phyloP scores from a whole-genome alignment of 495 filamentous ascomycete species.

The Aspergillus indologenus region DNA sequence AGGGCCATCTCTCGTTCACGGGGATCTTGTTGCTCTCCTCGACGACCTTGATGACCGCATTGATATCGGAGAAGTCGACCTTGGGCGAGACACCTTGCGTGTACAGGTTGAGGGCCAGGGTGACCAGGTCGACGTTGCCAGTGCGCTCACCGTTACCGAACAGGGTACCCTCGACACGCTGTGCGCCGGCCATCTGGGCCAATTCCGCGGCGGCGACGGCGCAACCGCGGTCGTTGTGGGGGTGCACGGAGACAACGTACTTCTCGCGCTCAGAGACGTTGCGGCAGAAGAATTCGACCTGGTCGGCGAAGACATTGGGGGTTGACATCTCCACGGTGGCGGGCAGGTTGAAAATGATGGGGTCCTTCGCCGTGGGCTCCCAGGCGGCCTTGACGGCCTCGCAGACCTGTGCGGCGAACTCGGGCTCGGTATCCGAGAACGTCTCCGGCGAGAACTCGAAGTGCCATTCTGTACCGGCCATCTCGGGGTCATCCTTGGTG shows the following conservation, averaged over 20 bases:
- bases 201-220: constrained; percentile 85
- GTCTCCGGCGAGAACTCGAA: constrained; percentile 97
- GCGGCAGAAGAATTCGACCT: constrained; percentile 92
- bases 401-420: constrained; percentile 81
- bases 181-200: constrained; percentile 95
- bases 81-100: constrained; percentile 88
- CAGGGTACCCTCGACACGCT: constrained; percentile 90
- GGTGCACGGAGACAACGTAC: constrained; percentile 79
- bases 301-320: constrained; percentile 94
- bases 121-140: constrained; percentile 95
- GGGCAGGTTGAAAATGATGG: constrained; percentile 96
- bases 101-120: constrained; percentile 91
- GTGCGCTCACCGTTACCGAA: constrained; percentile 97
- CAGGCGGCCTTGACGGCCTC: constrained; percentile 96
- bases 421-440: constrained; percentile 86
- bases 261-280: constrained; percentile 77
- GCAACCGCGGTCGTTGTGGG: constrained; percentile 93
- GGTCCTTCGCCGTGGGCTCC: constrained; percentile 76
- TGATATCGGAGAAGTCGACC: constrained; percentile 91
- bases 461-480: constrained; percentile 75
- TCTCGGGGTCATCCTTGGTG: constrained; percentile 88
- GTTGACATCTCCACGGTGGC: constrained; percentile 96
- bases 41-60: constrained; percentile 81
- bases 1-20: constrained; percentile 82
- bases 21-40: constrained; percentile 94